Base-by-base conservation (phyloP, 1,284 basidiomycete species). In the Austroboletus novae-zelandiae region DNA sequence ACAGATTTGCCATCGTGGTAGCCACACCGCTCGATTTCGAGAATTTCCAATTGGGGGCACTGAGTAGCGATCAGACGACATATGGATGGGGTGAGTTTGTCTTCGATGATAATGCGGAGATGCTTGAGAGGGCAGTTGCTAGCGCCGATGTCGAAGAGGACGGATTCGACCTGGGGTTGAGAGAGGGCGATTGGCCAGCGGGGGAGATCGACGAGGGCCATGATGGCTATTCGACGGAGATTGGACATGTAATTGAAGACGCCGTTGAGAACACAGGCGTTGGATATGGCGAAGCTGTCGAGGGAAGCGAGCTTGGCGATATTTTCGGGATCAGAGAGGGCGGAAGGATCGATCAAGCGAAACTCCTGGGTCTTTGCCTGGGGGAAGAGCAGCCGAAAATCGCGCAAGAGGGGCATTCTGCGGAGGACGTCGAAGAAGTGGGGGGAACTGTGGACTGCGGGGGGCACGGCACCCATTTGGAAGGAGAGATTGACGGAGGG, bases 1-100 rank as follows among this genome's bases (percentile, higher is more conserved):
- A 70, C 55, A 9, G 64, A 69, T 55, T 70, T 66, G 41, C 64
- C 64, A 54, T 66, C 64, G 50, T 66, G 64, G 61, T 66, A 66
- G 5, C 64, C 64, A 45, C 64, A 66, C 43, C 68, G 66, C 40
- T 66, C 64, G 8, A 66, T 69, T 30, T 66, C 64, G 40, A 66
- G 63, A 25, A 57, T 34, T 56, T 66, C 66, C 25, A 66, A 48
- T 30, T 65, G 61, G 15, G 67, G 68, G 17, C 66, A 68, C 27
- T 63, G 50, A 32, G 53, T 45, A 40, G 67, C 25, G 18, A 66
- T 69, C 30, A 56, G 50, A 25, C 45, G 54, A 45, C 64, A 66
- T 41, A 69, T 54, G 41, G 45, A n/a, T 20, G 64, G 64, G 4
- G 61, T 69, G 34, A 66, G 67, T 36, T 66, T 66, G 57, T 66